Percentiles rank a stretch among this genome's conserved stretches.
Conservation (phyloP, 495 filamentous ascomycete species). For the Penicillium flavigenum region DNA sequence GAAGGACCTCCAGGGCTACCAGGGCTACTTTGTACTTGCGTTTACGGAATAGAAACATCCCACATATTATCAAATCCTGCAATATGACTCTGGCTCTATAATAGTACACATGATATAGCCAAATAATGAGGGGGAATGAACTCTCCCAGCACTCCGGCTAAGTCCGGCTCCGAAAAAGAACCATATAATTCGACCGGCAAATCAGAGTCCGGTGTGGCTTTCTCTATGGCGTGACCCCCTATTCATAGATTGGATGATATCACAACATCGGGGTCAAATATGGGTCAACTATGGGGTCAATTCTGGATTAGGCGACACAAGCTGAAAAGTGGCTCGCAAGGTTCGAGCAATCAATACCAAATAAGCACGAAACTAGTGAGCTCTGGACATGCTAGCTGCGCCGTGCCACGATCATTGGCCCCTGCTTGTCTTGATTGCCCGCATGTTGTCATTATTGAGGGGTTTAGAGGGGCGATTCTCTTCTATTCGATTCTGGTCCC, state of each 20-base stretch:
- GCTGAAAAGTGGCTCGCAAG: constrained; percentile 8
- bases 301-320: neutral
- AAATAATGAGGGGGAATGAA: neutral
- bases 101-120: neutral
- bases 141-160: neutral
- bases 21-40: neutral
- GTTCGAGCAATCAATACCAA: constrained; percentile 1
- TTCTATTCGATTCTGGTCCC: constrained; percentile 1
- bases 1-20: too few relatives aligned
- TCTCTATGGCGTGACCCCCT: neutral
- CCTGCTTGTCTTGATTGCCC: neutral
- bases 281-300: neutral
- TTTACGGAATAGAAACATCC: neutral
- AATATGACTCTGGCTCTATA: neutral
- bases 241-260: neutral
- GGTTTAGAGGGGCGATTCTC: neutral
- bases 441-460: constrained; percentile 10
- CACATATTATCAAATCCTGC: neutral
- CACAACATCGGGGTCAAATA: neutral
- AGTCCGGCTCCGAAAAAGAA: neutral
- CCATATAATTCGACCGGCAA: constrained; percentile 1
- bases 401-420: constrained; percentile 8
- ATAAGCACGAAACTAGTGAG: constrained; percentile 4
- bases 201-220: neutral
- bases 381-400: neutral